Evolutionary conservation across 2,329 filamentous ascomycete genomes (phyloP).

Genomic region (Calonectria hawksworthii): DNA sequence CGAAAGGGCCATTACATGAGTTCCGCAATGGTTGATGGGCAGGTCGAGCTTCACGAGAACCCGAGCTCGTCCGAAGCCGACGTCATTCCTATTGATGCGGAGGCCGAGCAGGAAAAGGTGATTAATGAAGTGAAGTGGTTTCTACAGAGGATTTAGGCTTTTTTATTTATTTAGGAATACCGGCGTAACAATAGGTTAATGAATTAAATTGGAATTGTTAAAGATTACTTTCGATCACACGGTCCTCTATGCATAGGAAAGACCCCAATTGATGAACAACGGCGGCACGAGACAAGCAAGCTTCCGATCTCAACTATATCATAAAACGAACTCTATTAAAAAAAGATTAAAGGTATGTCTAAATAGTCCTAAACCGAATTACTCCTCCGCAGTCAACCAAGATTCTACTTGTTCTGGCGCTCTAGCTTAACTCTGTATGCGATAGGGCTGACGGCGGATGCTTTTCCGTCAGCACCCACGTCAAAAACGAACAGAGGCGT

Average conservation of each 20-base stretch:
- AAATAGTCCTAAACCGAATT: neutral
- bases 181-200: neutral
- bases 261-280: no score
- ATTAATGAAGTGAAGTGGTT: slow-evolving; percentile 38
- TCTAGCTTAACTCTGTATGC: slow-evolving; percentile 2
- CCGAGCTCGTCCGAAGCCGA: slow-evolving; percentile 49
- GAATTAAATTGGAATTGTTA: neutral
- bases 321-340: neutral
- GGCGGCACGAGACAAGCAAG: no score
- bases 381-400: neutral
- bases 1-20: slow-evolving; percentile 55
- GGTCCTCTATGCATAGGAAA: no score
- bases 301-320: neutral
- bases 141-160: slow-evolving; percentile 7
- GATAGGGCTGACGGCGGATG: neutral
- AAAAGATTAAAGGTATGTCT: neutral
- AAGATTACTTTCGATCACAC: neutral
- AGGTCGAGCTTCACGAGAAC: slow-evolving; percentile 49
- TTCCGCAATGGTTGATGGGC: slow-evolving; percentile 51
- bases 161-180: no score
- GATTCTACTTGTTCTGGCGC: neutral
- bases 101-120: slow-evolving; percentile 26
- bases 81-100: slow-evolving; percentile 50
- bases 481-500: neutral
- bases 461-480: neutral